These are phyloP conservation scores for Austroboletus niveus DNA, from an alignment of 1,284 basidiomycete species.

Conservation along the genomic window DNA sequence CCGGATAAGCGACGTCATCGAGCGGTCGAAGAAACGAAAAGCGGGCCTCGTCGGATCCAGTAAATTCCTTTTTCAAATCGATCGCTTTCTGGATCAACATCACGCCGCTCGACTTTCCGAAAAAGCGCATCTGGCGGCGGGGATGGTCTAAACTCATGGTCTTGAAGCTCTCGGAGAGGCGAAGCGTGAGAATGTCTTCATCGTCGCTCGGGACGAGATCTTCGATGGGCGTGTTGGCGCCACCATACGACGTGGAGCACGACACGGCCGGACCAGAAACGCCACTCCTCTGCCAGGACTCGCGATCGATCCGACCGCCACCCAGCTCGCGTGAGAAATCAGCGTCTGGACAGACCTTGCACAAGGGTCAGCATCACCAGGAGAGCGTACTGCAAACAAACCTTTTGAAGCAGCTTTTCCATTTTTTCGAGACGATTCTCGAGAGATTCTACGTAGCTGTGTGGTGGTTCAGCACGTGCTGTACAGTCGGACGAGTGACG, in stretches of 20 bases:
- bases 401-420: constrained; percentile 63
- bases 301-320: constrained; percentile 20
- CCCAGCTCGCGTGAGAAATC: constrained; percentile 51
- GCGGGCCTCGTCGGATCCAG: constrained; percentile 31
- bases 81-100: constrained; percentile 66
- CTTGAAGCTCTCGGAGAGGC: constrained; percentile 23
- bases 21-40: not conserved
- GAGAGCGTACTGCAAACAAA: constrained; percentile 20
- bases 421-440: constrained; percentile 71
- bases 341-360: constrained; percentile 48
- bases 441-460: constrained; percentile 69
- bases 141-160: constrained; percentile 27
- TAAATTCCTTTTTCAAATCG: constrained; percentile 60
- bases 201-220: constrained; percentile 35
- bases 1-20: constrained; percentile 39
- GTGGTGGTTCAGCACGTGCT: not conserved
- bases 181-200: constrained; percentile 27
- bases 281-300: constrained; percentile 40
- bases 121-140: constrained; percentile 49
- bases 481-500: not conserved
- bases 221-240: constrained; percentile 12
- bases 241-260: constrained; percentile 6
- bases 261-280: constrained; percentile 10
- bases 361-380: no score
- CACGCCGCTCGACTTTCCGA: constrained; percentile 70